Percentiles rank a stretch among this genome's conserved stretches.
Conservation (phyloP, 768 basidiomycete species). For the Saitozyma sp. region DNA sequence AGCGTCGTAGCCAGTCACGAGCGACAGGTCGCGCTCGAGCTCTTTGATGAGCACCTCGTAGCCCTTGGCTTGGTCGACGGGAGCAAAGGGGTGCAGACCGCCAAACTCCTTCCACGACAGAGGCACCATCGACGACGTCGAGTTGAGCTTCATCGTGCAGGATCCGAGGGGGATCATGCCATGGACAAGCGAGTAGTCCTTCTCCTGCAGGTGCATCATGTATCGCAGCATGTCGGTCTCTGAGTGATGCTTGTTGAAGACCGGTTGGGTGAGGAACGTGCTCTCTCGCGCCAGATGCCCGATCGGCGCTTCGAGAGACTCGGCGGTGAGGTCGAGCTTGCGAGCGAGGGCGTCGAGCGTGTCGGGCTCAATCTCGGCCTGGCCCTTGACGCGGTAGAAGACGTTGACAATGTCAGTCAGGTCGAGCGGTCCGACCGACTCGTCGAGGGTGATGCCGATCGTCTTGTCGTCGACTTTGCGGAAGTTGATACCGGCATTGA, state of each 20-base stretch:
- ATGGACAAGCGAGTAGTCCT: slow-evolving; percentile 92
- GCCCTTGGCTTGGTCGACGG: slow-evolving; percentile 82
- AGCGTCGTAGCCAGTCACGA: slow-evolving; percentile 92
- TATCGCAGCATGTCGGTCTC: slow-evolving; percentile 99
- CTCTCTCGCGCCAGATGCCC: slow-evolving; percentile 57
- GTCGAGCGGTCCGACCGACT: slow-evolving; percentile 76
- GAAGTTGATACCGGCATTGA: slow-evolving; percentile 73
- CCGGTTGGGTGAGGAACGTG: slow-evolving; percentile 75
- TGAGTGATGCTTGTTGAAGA: slow-evolving; percentile 95
- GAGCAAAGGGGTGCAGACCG: slow-evolving; percentile 87
- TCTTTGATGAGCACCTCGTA: slow-evolving; percentile 84
- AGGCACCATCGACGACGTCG: slow-evolving; percentile 96
- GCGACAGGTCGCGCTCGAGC: slow-evolving; percentile 84
- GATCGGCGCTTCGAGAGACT: slow-evolving; percentile 58
- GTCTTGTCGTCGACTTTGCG: slow-evolving; percentile 70
- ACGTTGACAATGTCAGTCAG: slow-evolving; percentile 75
- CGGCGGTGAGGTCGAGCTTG: slow-evolving; percentile 48
- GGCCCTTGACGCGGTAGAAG: slow-evolving; percentile 64
- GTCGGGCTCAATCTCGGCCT: slow-evolving; percentile 42
- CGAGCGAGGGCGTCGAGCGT: slow-evolving; percentile 55
- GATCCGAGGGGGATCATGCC: slow-evolving; percentile 95
- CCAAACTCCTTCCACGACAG: slow-evolving; percentile 92
- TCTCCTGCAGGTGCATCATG: slow-evolving; percentile 87
- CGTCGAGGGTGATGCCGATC: slow-evolving; percentile 89
- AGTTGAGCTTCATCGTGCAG: slow-evolving; percentile 98